Conservation (phyloP, 106 monocot genomes). For the Amphibolis antarctica region DNA sequence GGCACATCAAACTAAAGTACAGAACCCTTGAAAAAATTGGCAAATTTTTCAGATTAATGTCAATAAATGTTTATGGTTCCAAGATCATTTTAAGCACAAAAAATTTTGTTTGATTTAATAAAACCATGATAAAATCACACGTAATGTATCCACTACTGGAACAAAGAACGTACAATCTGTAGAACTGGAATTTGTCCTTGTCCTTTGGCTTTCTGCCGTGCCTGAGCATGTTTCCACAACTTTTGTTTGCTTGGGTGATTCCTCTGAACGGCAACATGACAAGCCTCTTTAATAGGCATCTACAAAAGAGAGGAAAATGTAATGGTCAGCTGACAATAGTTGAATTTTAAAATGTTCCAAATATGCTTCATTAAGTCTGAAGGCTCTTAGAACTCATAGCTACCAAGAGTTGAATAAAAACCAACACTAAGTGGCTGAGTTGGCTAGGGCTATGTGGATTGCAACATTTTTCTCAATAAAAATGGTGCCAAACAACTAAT, state of each 20-base stretch:
- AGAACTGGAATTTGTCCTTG: conserved; percentile 60
- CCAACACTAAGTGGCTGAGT: too few relatives aligned
- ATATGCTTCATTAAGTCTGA: not conserved
- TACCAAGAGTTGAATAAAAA: too few relatives aligned
- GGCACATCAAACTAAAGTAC: too few relatives aligned
- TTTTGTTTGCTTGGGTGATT: conserved; percentile 78
- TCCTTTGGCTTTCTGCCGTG: conserved; percentile 63
- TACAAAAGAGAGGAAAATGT: conserved; percentile 6
- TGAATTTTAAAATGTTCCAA: not conserved
- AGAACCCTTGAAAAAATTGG: not conserved
- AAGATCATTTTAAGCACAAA: not conserved
- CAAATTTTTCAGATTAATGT: not conserved
- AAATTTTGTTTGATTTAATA: not conserved
- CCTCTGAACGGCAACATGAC: conserved; percentile 94
- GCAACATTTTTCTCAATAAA: too few relatives aligned
- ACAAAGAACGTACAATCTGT: conserved; percentile 64
- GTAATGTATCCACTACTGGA: not conserved
- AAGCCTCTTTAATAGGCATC: conserved; percentile 97
- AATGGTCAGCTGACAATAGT: not conserved
- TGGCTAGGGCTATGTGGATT: too few relatives aligned
- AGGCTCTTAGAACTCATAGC: too few relatives aligned
- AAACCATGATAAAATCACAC: not conserved
- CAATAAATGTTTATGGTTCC: too few relatives aligned
- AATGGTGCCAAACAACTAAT: too few relatives aligned
- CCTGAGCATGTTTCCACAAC: conserved; percentile 86